Base-by-base conservation (phyloP, 169 alveolate genomes). In the Miamiensis avidus region DNA sequence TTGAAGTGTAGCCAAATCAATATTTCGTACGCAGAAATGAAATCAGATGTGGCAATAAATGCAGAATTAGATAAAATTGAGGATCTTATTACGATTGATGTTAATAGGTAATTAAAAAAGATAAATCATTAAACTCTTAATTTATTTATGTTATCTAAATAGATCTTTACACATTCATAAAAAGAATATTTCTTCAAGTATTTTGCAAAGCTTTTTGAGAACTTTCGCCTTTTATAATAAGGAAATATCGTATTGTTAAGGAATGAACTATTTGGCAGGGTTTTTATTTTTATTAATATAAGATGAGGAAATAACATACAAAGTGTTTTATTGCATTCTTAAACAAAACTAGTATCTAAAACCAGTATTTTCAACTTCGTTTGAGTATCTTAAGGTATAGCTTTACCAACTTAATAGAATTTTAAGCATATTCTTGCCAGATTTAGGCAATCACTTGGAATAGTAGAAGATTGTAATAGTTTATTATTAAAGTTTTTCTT, bases 241-340 rank as follows among this genome's bases (percentile, higher is more conserved):
- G 27, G 90, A 86, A 32, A 84, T 86, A 0, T 83, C 87, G 31
- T 86, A 86, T 81, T 86, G 90, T 34, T 86, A 86, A 75, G 90
- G 90, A 16, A 86, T 86, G 90, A 86, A 86, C 81, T 86, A 86
- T 33, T 79, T 86, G 11, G 90, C 90, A 0, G 90, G 90, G 64
- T 86, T 34, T 75, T 65, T 86, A 0, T 86, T 79, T 86, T 65
- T 86, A 49, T 79, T 65, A 0, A 81, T 78, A 65, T 15, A 69
- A 27, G 84, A 86, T 75, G 84, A 86, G 29, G 78, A 64, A 31
- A 31, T 11, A 34, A 81, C 90, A 16, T 86, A 86, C 34, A 86
- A 75, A 65, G 87, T 82, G 1, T 86, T 86, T 82, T 82, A 79
- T 74, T 79, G 73, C 31, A 78, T 86, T n/a, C 75, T 86, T 11